These are phyloP conservation scores for Talaromyces sp. DNA, from an alignment of 2,329 filamentous ascomycete species.

Conservation along the genomic window DNA sequence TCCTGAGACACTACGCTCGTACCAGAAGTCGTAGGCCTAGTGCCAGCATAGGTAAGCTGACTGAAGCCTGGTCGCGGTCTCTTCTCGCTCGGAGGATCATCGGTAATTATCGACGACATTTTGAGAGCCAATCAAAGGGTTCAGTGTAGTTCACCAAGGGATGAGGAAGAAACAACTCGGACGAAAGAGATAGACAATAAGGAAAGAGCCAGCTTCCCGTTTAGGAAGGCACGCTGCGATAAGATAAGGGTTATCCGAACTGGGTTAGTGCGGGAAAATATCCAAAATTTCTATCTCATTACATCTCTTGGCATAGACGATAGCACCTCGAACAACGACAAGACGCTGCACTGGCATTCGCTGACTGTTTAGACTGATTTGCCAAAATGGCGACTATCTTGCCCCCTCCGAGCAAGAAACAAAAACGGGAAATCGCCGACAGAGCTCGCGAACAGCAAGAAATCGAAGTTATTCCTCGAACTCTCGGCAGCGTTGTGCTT, in stretches of 20 bases:
- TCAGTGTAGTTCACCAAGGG: neutral
- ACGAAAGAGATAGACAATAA: neutral
- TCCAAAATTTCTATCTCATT: conserved; percentile 15
- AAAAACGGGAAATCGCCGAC: conserved; percentile 71
- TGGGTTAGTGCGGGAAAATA: conserved; percentile 12
- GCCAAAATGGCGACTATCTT: conserved; percentile 71
- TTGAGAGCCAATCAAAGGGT: neutral
- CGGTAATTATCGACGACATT: conserved; percentile 15
- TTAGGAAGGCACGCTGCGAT: conserved; percentile 15
- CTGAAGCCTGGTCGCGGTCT: conserved; percentile 49
- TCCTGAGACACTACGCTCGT: conserved; percentile 60
- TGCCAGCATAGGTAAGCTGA: conserved; percentile 21
- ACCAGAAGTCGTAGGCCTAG: conserved; percentile 52
- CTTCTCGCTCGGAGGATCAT: conserved; percentile 24
- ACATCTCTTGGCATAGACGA: neutral
- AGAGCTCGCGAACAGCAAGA: conserved; percentile 72
- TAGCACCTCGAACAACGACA: neutral
- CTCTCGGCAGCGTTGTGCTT: conserved; percentile 74
- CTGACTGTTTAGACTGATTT: neutral
- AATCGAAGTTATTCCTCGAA: conserved; percentile 62
- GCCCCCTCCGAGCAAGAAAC: conserved; percentile 84
- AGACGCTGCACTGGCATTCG: neutral
- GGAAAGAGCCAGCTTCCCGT: conserved; percentile 9
- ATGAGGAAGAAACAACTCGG: neutral
- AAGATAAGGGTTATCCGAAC: conserved; percentile 12